Base-by-base conservation (phyloP, 257 asterid genomes). In the Rehmannia glutinosa region DNA sequence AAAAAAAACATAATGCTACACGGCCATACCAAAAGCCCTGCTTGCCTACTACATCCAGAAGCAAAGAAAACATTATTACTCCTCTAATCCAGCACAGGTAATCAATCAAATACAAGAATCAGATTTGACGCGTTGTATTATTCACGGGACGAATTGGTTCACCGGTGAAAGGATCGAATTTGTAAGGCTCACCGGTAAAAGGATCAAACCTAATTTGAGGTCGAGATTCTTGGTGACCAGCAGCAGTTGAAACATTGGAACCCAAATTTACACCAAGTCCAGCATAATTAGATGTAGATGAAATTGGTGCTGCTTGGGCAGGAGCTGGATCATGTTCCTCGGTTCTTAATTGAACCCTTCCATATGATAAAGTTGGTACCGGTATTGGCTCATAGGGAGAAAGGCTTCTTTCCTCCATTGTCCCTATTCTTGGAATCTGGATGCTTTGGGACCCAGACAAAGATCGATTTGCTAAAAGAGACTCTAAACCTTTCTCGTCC, bases 111-210 rank as follows among this genome's bases (percentile, higher is more conserved):
- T 19, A 20, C 41, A 38, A 45, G 35, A 35, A 73, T 83, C 81
- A 80, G 63, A 70, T 70, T 28, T 65, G 76, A 38, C 68, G 78
- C 0, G 66, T 9, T 41, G 73, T 9, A 0, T 16, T 24, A 54
- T 64, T 77, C 38, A 67, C 89, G 0, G 89, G 95, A 45, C 68
- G 75, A 23, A 89, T 84, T 1, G 93, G 96, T 71, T 92, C 98
- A 1, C 98, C 98, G 0, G 98, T 92, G 76, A 87, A 92, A 12
- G 98, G 98, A 76, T 92, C 98, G 10, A 92, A 92, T 64, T 84
- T 92, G 82, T 89, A 92, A 33, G 97, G 97, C 72, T 84, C 86
- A 0, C 97, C 97, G 0, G 97, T 92, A 53, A 71, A 92, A 9
- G 98, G 97, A 64, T 89, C 96, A 38, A 85, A 91, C 75, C 90